Percentiles rank a stretch among this genome's conserved stretches.
phyloP scores from a whole-genome alignment of 108 stramenopile genomes.

The Cyclotella atomus region DNA sequence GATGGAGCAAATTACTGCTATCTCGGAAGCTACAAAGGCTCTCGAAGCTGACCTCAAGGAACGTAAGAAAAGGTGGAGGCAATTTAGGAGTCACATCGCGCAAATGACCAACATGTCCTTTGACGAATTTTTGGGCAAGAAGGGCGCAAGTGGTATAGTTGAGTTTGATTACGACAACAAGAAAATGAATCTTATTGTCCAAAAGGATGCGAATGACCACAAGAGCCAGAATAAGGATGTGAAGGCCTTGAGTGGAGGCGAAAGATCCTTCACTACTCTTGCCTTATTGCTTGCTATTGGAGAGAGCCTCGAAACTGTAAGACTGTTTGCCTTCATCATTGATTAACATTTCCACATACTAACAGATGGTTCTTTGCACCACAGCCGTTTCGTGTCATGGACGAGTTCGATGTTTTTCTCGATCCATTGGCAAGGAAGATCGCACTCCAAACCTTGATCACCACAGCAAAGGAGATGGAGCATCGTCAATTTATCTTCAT shows the following conservation, averaged over 20 bases:
- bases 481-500: slow-evolving; percentile 96
- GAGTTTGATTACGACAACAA: slow-evolving; percentile 73
- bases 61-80: slow-evolving; percentile 59
- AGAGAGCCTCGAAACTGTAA: slow-evolving; percentile 78
- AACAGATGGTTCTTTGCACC: no score
- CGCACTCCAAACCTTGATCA: slow-evolving; percentile 21
- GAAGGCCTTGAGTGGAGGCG: slow-evolving; percentile 88
- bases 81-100: slow-evolving; percentile 68
- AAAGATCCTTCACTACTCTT: slow-evolving; percentile 87
- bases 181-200: slow-evolving; percentile 70
- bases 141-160: slow-evolving; percentile 76
- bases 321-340: background rate
- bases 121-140: slow-evolving; percentile 78
- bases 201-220: slow-evolving; percentile 71
- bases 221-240: slow-evolving; percentile 81
- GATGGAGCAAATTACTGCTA: slow-evolving; percentile 57
- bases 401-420: slow-evolving; percentile 98
- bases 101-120: slow-evolving; percentile 63
- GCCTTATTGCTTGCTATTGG: slow-evolving; percentile 93
- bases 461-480: slow-evolving; percentile 62
- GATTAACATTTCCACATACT: background rate
- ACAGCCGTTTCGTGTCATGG: slow-evolving; percentile 95
- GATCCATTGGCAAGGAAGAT: slow-evolving; percentile 90
- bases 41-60: slow-evolving; percentile 56
- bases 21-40: slow-evolving; percentile 34